Percentiles rank a stretch among this genome's conserved stretches.
Evolutionary conservation across 2,329 filamentous ascomycete species (phyloP).

Genomic region (Paecilomyces niveus): DNA sequence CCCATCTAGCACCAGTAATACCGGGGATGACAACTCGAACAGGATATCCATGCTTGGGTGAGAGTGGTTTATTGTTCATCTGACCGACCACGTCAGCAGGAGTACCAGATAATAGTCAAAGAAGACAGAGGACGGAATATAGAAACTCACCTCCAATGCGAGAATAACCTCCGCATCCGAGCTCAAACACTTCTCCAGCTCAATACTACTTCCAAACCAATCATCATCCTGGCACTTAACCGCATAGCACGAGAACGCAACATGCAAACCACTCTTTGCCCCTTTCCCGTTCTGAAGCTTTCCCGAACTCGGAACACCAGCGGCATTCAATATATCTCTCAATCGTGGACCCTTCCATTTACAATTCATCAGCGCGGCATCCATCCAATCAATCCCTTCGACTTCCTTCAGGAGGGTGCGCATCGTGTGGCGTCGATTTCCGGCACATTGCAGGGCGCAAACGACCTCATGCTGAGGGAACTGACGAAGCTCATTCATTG

Average conservation of each 20-base stretch:
- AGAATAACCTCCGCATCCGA: conserved; percentile 41
- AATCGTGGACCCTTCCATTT: conserved; percentile 50
- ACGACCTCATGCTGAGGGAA: conserved; percentile 49
- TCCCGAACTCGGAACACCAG: conserved; percentile 32
- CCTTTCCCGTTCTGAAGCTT: conserved; percentile 6
- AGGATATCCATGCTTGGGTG: conserved; percentile 46
- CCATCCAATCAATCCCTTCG: conserved; percentile 53
- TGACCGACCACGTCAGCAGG: conserved; percentile 11
- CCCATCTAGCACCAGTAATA: conserved; percentile 46
- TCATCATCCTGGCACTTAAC: conserved; percentile 48
- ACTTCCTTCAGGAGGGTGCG: conserved; percentile 54
- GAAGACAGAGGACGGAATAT: neutral
- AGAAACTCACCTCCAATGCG: conserved; percentile 36
- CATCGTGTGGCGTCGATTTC: conserved; percentile 56
- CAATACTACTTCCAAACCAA: conserved; percentile 53
- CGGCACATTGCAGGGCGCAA: conserved; percentile 55
- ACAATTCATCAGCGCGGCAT: conserved; percentile 56
- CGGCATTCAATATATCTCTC: conserved; percentile 44
- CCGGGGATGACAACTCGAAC: conserved; percentile 47
- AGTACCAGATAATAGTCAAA: neutral
- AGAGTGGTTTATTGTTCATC: conserved; percentile 45
- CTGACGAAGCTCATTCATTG: conserved; percentile 39
- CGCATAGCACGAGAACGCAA: conserved; percentile 50
- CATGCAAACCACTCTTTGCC: conserved; percentile 32
- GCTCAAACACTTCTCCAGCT: conserved; percentile 40